These are phyloP conservation scores for Aspergillus aculeatinus DNA, from an alignment of 2,329 filamentous ascomycete species.

Conservation along the genomic window DNA sequence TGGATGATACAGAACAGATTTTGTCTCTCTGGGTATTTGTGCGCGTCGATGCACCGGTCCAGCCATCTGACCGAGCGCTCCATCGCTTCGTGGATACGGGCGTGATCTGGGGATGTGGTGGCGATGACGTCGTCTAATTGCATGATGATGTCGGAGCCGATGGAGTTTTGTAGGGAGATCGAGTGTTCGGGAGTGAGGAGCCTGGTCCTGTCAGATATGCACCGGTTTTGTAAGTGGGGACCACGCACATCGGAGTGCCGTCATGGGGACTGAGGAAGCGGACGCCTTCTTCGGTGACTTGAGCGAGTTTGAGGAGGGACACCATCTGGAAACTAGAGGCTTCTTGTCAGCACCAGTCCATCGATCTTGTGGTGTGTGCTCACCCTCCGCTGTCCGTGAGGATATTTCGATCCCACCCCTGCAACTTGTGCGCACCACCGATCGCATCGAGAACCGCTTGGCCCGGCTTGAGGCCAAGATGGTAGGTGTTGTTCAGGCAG, in stretches of 20 bases:
- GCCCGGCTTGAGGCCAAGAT: slow-evolving; percentile 90
- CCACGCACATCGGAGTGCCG: slow-evolving; percentile 74
- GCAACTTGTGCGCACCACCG: slow-evolving; percentile 89
- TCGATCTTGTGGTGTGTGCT: slow-evolving; percentile 21
- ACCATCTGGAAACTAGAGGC: slow-evolving; percentile 90
- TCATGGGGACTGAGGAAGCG: slow-evolving; percentile 96
- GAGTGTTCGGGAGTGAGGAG: slow-evolving; percentile 96
- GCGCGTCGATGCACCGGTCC: slow-evolving; percentile 88
- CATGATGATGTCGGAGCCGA: slow-evolving; percentile 99
- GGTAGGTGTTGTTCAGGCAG: slow-evolving; percentile 97
- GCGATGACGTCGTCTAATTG: slow-evolving; percentile 97
- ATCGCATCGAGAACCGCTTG: slow-evolving; percentile 83
- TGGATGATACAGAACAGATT: slow-evolving; percentile 99
- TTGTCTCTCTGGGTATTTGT: slow-evolving; percentile 77
- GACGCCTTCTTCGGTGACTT: slow-evolving; percentile 92
- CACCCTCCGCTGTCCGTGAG: slow-evolving; percentile 66
- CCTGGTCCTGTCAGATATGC: slow-evolving; percentile 36
- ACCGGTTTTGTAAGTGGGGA: neutral
- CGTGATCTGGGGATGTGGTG: slow-evolving; percentile 86
- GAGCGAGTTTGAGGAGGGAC: slow-evolving; percentile 86
- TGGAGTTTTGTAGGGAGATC: slow-evolving; percentile 91
- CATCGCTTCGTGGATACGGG: slow-evolving; percentile 92
- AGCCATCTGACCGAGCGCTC: slow-evolving; percentile 91
- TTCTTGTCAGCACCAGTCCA: neutral
- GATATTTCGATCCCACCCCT: slow-evolving; percentile 94